phyloP scores from a whole-genome alignment of 106 monocot species.

The Platanthera guangdongensis region DNA sequence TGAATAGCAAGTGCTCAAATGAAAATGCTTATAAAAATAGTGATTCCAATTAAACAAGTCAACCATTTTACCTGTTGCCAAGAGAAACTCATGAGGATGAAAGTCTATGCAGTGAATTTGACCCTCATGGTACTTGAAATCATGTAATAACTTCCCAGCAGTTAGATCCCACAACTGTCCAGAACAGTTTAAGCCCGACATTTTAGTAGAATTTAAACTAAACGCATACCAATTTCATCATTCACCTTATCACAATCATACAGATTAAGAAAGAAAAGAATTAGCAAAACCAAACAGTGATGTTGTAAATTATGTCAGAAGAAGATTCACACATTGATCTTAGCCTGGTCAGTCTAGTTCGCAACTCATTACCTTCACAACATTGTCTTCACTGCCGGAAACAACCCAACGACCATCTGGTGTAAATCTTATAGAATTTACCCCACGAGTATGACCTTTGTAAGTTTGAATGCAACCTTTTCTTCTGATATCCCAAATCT shows the following conservation, averaged over 20 bases:
- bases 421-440: slow-evolving; percentile 88
- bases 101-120: slow-evolving; percentile 97
- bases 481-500: slow-evolving; percentile 94
- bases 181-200: slow-evolving; percentile 5
- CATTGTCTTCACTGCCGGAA: slow-evolving; percentile 85
- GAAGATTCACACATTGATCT: not conserved
- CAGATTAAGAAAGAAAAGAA: not conserved
- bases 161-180: slow-evolving; percentile 94
- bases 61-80: slow-evolving; percentile 74
- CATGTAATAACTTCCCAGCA: slow-evolving; percentile 91
- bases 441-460: slow-evolving; percentile 88
- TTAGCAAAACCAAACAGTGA: not conserved
- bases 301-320: not conserved
- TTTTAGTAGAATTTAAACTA: not conserved
- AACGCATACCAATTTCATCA: not conserved
- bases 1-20: not conserved
- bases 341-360: not conserved
- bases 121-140: slow-evolving; percentile 87
- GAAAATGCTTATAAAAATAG: not conserved
- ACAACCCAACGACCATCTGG: slow-evolving; percentile 99
- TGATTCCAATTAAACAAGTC: not conserved
- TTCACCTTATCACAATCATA: not conserved
- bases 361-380: slow-evolving; percentile 53
- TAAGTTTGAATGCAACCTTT: slow-evolving; percentile 99
- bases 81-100: slow-evolving; percentile 93